phyloP scores from a whole-genome alignment of 2,329 filamentous ascomycete species.

The Seiridium cupressi region DNA sequence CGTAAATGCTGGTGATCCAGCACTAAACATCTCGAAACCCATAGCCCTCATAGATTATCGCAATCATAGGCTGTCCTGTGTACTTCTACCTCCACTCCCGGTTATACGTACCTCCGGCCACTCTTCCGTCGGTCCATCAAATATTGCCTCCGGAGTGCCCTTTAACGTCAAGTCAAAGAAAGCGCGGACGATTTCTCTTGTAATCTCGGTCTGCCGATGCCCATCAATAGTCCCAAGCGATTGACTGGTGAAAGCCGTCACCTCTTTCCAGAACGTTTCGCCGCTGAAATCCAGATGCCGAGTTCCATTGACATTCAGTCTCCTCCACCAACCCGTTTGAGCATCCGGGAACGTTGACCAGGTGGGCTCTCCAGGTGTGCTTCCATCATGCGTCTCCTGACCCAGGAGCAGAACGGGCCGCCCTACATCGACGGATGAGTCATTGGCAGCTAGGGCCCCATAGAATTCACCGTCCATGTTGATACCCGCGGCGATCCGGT shows the following conservation, averaged over 20 bases:
- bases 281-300: conserved; percentile 22
- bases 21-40: too few species aligned
- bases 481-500: conserved; percentile 15
- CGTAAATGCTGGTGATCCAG: too few species aligned
- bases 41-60: too few species aligned
- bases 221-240: neutral
- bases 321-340: conserved; percentile 19
- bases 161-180: conserved; percentile 1
- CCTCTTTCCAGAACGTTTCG: conserved; percentile 18
- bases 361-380: neutral
- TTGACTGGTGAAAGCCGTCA: neutral
- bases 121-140: neutral
- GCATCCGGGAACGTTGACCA: conserved; percentile 17
- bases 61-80: too few species aligned
- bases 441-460: conserved; percentile 11
- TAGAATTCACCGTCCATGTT: conserved; percentile 20
- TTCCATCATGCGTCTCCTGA: conserved; percentile 12
- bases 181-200: neutral
- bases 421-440: conserved; percentile 12
- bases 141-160: neutral
- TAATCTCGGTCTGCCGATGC: neutral
- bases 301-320: conserved; percentile 15
- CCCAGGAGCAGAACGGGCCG: conserved; percentile 20
- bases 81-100: too few species aligned
- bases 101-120: neutral